Conservation (phyloP, 2,329 filamentous ascomycete genomes). For the Cytospora chrysosperma region DNA sequence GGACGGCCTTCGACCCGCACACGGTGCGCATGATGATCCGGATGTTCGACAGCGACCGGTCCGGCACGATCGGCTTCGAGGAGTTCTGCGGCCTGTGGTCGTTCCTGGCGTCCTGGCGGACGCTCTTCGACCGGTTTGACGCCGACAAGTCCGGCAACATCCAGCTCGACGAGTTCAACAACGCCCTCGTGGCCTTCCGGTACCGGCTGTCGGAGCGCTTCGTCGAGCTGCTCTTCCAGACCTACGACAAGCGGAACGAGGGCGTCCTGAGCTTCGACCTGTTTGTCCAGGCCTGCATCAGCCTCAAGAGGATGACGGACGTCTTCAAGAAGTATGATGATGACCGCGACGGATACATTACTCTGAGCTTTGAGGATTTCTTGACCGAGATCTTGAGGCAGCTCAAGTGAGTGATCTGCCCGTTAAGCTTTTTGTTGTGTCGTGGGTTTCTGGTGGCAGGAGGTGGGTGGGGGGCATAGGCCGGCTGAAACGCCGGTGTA, state of each 20-base stretch:
- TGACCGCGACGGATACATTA: slow-evolving; percentile 91
- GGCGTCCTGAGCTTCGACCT: slow-evolving; percentile 87
- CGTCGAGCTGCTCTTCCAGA: slow-evolving; percentile 79
- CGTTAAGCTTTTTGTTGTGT: too few species aligned
- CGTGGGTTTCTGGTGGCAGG: too few species aligned
- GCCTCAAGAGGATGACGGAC: slow-evolving; percentile 96
- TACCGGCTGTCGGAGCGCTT: slow-evolving; percentile 86
- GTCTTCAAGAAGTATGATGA: slow-evolving; percentile 99
- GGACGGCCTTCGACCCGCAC: slow-evolving; percentile 85
- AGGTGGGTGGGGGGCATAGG: too few species aligned
- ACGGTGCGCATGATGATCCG: slow-evolving; percentile 99
- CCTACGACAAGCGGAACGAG: slow-evolving; percentile 76
- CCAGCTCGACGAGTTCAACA: slow-evolving; percentile 79
- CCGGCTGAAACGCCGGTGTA: not conserved
- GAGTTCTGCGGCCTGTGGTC: slow-evolving; percentile 97
- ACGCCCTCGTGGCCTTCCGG: slow-evolving; percentile 88
- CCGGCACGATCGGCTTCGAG: slow-evolving; percentile 86
- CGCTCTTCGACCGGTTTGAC: slow-evolving; percentile 94
- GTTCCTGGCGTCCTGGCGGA: slow-evolving; percentile 91
- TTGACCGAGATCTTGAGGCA: slow-evolving; percentile 66
- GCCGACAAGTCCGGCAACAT: slow-evolving; percentile 85
- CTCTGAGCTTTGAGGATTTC: slow-evolving; percentile 79
- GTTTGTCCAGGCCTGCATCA: slow-evolving; percentile 97
- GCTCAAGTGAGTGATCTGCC: slow-evolving; percentile 55
- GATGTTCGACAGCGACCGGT: slow-evolving; percentile 95